Evolutionary conservation across 805 yeast genomes (phyloP).

Genomic region (Maudiozyma serrabonitensis): DNA sequence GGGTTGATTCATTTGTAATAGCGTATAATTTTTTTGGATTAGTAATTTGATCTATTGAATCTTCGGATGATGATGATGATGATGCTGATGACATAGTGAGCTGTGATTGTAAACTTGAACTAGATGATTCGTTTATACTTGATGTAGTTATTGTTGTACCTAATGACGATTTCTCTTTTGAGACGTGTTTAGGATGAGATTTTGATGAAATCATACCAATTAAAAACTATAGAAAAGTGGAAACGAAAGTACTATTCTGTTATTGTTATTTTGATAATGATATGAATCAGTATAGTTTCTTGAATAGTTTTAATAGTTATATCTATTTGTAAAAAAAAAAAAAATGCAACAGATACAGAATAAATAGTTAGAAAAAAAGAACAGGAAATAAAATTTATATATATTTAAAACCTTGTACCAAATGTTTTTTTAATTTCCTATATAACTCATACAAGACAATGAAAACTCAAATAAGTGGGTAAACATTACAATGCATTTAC

Average conservation of each 20-base stretch:
- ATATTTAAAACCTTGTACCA: too few relatives aligned
- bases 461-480: too few relatives aligned
- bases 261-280: background rate
- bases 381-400: too few relatives aligned
- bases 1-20: conserved; percentile 69
- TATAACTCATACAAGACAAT: too few relatives aligned
- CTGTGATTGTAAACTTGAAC: background rate
- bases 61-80: background rate
- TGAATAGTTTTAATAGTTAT: too few relatives aligned
- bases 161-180: background rate
- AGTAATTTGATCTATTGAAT: background rate
- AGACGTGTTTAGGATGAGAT: background rate
- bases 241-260: background rate
- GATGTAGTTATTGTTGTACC: background rate
- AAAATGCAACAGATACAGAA: too few relatives aligned
- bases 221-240: background rate
- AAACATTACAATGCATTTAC: too few relatives aligned
- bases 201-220: background rate
- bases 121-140: background rate
- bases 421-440: too few relatives aligned
- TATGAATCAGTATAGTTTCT: too few relatives aligned
- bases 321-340: too few relatives aligned
- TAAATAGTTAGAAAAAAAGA: too few relatives aligned
- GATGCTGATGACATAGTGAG: background rate
- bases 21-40: conserved; percentile 35